These are phyloP conservation scores for Megacollybia marginata DNA, from an alignment of 768 basidiomycete species.

Conservation along the genomic window DNA sequence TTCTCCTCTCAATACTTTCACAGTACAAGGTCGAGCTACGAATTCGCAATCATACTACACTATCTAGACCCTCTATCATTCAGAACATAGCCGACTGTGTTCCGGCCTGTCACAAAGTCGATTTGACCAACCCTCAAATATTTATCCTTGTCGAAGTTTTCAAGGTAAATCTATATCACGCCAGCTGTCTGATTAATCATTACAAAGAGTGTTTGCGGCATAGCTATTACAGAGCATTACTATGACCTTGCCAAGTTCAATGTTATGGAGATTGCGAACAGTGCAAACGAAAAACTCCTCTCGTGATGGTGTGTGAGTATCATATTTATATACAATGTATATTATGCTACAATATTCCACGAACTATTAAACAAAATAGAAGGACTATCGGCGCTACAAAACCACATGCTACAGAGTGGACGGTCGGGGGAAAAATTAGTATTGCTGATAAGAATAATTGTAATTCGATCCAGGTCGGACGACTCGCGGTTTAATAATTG, in stretches of 20 bases:
- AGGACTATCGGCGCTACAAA: no score
- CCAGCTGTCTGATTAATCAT: neutral
- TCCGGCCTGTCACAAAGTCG: slow-evolving; percentile 59
- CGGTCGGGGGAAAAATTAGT: no score
- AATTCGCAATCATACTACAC: slow-evolving; percentile 68
- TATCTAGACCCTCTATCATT: slow-evolving; percentile 53
- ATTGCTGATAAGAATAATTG: no score
- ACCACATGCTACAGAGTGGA: no score
- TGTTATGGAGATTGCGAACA: slow-evolving; percentile 62
- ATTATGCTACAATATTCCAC: no score
- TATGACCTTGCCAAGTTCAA: slow-evolving; percentile 72
- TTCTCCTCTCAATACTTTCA: neutral
- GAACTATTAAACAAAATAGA: no score
- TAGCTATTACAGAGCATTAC: slow-evolving; percentile 69
- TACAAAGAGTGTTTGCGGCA: slow-evolving; percentile 64
- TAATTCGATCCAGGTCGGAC: no score
- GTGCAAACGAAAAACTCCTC: no score
- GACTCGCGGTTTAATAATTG: no score
- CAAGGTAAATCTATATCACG: slow-evolving; percentile 47
- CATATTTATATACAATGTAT: no score
- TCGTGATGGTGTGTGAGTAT: no score
- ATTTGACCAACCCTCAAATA: slow-evolving; percentile 59
- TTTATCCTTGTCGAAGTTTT: slow-evolving; percentile 79
- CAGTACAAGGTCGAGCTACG: slow-evolving; percentile 82
- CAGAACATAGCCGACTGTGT: slow-evolving; percentile 65